These are phyloP conservation scores for Hypseocharis bilobata DNA, from an alignment of 441 rosid species.

Conservation along the genomic window DNA sequence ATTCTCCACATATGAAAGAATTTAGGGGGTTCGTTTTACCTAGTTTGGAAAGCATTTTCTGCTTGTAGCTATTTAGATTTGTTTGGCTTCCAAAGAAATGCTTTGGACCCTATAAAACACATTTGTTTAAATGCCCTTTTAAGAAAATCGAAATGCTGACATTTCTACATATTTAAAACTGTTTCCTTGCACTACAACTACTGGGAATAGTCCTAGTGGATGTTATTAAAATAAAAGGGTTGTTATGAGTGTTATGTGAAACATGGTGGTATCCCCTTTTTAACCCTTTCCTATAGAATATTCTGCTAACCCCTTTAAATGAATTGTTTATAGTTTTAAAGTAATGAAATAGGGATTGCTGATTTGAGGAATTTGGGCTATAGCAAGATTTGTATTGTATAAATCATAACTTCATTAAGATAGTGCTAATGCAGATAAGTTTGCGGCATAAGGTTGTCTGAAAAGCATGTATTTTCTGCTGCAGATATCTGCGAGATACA, in stretches of 20 bases:
- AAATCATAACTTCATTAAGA: too few species aligned
- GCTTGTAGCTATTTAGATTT: not conserved
- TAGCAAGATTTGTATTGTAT: not conserved
- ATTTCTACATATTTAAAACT: not conserved
- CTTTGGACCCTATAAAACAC: not conserved
- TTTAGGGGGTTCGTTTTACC: not conserved
- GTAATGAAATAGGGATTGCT: not conserved
- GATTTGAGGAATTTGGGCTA: not conserved
- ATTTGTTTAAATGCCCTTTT: too few species aligned
- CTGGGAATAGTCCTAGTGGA: not conserved
- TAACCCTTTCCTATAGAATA: not conserved
- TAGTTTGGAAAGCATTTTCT: too few species aligned
- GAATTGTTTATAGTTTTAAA: not conserved
- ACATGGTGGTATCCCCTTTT: not conserved
- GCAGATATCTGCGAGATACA: too few species aligned
- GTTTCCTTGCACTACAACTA: not conserved
- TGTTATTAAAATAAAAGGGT: not conserved
- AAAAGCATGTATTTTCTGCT: too few species aligned
- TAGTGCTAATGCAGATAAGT: too few species aligned
- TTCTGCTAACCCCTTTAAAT: not conserved
- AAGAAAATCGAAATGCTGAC: not conserved
- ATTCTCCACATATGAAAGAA: not conserved
- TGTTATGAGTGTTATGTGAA: not conserved
- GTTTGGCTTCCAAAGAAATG: not conserved
- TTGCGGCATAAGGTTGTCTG: too few species aligned